A percentile compares a stretch with the other conserved stretches of the same genome.
Evolutionary conservation across 2,329 filamentous ascomycete species (phyloP).

Genomic region (Periconia sp.): DNA sequence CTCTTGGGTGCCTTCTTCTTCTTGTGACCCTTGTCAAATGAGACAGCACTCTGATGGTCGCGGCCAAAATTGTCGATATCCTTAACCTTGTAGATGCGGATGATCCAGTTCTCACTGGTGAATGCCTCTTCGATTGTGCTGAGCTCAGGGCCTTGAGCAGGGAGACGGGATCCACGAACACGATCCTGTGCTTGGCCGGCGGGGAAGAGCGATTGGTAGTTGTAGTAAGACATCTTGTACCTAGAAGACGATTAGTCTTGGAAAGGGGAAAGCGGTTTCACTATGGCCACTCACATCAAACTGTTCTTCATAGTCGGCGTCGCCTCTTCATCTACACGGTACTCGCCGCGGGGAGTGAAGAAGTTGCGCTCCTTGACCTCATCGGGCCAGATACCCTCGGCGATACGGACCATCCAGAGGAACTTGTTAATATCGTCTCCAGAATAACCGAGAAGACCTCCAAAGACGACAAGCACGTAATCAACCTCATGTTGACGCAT

Average conservation of each 20-base stretch:
- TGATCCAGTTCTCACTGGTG: slow-evolving; percentile 99
- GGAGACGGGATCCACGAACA: slow-evolving; percentile 78
- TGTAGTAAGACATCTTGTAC: slow-evolving; percentile 99
- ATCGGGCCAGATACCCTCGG: slow-evolving; percentile 99
- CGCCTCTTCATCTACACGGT: slow-evolving; percentile 88
- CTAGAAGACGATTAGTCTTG: slow-evolving; percentile 52
- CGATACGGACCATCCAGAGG: slow-evolving; percentile 99
- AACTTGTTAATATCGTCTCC: slow-evolving; percentile 99
- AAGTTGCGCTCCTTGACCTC: slow-evolving; percentile 97
- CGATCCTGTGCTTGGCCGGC: slow-evolving; percentile 87
- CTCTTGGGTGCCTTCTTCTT: slow-evolving; percentile 77
- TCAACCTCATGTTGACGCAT: slow-evolving; percentile 98
- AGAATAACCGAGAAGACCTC: slow-evolving; percentile 92
- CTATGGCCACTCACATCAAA: slow-evolving; percentile 73
- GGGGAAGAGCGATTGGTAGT: slow-evolving; percentile 90
- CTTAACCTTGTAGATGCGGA: slow-evolving; percentile 99
- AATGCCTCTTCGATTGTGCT: slow-evolving; percentile 94
- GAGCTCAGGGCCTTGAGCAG: slow-evolving; percentile 81
- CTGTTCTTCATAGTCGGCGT: slow-evolving; percentile 99
- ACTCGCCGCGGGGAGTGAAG: slow-evolving; percentile 92
- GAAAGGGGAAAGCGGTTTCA: background rate
- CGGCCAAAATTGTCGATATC: slow-evolving; percentile 94
- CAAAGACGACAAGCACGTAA: slow-evolving; percentile 97
- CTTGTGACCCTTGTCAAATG: slow-evolving; percentile 79
- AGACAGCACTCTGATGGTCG: slow-evolving; percentile 70